phyloP scores from a whole-genome alignment of 2,329 filamentous ascomycete genomes.

The Pseudocercospora cruenta region DNA sequence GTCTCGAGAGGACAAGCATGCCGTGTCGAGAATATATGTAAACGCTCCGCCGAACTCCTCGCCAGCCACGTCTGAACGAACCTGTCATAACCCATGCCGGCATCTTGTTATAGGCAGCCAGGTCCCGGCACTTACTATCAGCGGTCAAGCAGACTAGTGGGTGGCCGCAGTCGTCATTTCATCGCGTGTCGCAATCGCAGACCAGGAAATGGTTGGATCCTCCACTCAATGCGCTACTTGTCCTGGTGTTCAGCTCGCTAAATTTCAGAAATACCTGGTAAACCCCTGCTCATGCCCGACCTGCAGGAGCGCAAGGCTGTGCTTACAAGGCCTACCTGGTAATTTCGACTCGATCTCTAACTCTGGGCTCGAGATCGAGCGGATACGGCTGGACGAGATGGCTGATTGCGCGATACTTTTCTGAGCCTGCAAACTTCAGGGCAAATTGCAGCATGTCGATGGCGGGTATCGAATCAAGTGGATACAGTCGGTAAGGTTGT shows the following conservation, averaged over 20 bases:
- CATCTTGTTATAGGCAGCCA: slow-evolving; percentile 10
- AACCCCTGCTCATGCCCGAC: slow-evolving; percentile 20
- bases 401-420: slow-evolving; percentile 21
- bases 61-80: slow-evolving; percentile 18
- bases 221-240: slow-evolving; percentile 13
- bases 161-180: slow-evolving; percentile 19
- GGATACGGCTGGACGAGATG: slow-evolving; percentile 24
- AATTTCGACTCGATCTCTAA: slow-evolving; percentile 25
- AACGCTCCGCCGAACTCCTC: slow-evolving; percentile 22
- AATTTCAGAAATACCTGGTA: slow-evolving; percentile 20
- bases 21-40: slow-evolving; percentile 13
- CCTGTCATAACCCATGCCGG: slow-evolving; percentile 15
- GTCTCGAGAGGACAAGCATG: slow-evolving; percentile 20
- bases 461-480: slow-evolving; percentile 18
- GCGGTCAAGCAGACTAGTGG: slow-evolving; percentile 11
- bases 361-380: slow-evolving; percentile 23
- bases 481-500: slow-evolving; percentile 12
- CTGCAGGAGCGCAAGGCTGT: slow-evolving; percentile 18
- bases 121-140: slow-evolving; percentile 11
- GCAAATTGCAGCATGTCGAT: slow-evolving; percentile 24
- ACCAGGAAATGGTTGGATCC: slow-evolving; percentile 22
- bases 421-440: slow-evolving; percentile 18
- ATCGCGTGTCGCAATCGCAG: slow-evolving; percentile 24
- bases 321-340: slow-evolving; percentile 22
- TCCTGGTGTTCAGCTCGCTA: slow-evolving; percentile 15